phyloP scores from a whole-genome alignment of 495 filamentous ascomycete species.

The Penicillium flavigenum region DNA sequence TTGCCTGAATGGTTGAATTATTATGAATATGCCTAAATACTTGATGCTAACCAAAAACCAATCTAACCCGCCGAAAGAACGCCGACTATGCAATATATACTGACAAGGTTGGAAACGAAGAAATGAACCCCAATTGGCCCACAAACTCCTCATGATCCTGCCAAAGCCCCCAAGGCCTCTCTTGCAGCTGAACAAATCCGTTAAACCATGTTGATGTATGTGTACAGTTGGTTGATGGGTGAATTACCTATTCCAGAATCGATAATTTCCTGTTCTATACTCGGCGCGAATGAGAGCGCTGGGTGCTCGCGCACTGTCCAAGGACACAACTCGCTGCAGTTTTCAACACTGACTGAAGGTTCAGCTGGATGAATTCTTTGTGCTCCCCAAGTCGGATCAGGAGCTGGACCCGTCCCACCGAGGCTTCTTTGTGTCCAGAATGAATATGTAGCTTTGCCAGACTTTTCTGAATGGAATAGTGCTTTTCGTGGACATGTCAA shows the following conservation, averaged over 20 bases:
- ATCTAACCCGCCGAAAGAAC: neutral
- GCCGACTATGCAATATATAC: conserved; percentile 11
- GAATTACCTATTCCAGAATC: conserved; percentile 38
- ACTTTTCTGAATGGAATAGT: conserved; percentile 28
- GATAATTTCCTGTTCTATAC: conserved; percentile 40
- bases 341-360: conserved; percentile 37
- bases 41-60: neutral
- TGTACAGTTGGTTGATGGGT: conserved; percentile 40
- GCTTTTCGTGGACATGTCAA: conserved; percentile 43
- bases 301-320: conserved; percentile 48
- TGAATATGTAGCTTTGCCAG: conserved; percentile 34
- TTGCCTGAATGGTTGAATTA: neutral
- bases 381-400: conserved; percentile 36
- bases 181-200: conserved; percentile 2
- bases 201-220: conserved; percentile 42
- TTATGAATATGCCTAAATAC: neutral
- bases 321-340: conserved; percentile 46
- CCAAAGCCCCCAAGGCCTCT: conserved; percentile 1
- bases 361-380: conserved; percentile 48
- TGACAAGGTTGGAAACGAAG: conserved; percentile 1
- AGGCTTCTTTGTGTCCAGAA: conserved; percentile 45
- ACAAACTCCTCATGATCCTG: conserved; percentile 8
- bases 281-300: conserved; percentile 35
- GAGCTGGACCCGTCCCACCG: conserved; percentile 30
- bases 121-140: conserved; percentile 1